These are phyloP conservation scores for Phytophthora sp. DNA, from an alignment of 352 stramenopile species.

Conservation along the genomic window DNA sequence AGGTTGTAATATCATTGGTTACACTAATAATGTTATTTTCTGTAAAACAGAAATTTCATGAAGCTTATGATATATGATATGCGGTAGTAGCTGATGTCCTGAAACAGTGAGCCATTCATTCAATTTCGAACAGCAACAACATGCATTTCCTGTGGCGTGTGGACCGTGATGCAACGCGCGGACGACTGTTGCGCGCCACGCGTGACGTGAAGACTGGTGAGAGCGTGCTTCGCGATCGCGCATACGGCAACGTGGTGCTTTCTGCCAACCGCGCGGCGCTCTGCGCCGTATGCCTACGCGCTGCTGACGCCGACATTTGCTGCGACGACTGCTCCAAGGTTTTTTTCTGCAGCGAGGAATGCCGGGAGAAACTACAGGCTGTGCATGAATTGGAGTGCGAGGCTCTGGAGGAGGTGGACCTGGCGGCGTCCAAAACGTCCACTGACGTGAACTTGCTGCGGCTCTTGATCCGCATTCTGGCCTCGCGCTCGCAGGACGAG, in stretches of 20 bases:
- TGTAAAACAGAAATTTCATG: too few relatives aligned
- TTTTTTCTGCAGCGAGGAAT: constrained; percentile 57
- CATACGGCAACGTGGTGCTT: constrained; percentile 50
- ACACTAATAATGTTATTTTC: too few relatives aligned
- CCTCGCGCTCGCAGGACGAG: constrained; percentile 30
- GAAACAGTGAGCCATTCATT: too few relatives aligned
- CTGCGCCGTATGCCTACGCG: constrained; percentile 48
- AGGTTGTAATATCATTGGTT: background rate
- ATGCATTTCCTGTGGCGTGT: constrained; percentile 44
- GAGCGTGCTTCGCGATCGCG: constrained; percentile 41
- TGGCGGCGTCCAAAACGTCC: constrained; percentile 45
- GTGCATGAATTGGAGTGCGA: constrained; percentile 55
- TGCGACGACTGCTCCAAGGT: constrained; percentile 59
- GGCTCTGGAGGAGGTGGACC: constrained; percentile 52
- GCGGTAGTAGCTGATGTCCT: background rate
- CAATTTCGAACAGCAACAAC: background rate
- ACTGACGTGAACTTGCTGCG: constrained; percentile 49
- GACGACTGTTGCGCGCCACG: constrained; percentile 40
- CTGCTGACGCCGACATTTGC: constrained; percentile 52
- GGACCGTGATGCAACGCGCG: constrained; percentile 31
- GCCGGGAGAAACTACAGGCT: constrained; percentile 36
- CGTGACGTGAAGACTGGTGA: constrained; percentile 31
- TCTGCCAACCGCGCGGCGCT: constrained; percentile 33
- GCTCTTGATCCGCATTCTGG: constrained; percentile 52
- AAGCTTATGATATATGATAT: constrained; percentile 5